Conservation (phyloP, 1,284 basidiomycete genomes). For the Inonotus hispidus region DNA sequence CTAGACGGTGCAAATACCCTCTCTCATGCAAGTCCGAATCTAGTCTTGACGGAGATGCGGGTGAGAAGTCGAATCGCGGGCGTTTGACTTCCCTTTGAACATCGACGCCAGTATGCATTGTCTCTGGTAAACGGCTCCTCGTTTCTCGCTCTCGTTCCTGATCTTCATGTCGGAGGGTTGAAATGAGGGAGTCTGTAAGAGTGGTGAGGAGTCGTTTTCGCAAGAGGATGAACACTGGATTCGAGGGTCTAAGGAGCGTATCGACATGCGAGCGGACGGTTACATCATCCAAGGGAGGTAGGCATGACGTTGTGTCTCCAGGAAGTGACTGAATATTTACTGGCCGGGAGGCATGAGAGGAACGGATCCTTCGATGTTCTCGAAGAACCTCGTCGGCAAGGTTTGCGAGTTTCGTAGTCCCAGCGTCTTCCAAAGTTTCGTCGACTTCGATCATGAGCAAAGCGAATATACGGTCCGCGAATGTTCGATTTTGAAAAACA, state of each 20-base stretch:
- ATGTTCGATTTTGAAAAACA: constrained; percentile 23
- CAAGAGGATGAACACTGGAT: constrained; percentile 62
- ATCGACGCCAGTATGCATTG: constrained; percentile 10
- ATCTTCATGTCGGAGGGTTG: constrained; percentile 8
- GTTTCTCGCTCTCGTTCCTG: neutral
- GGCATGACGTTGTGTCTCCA: neutral
- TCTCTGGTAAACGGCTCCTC: neutral
- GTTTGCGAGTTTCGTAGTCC: constrained; percentile 52
- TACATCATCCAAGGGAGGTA: neutral
- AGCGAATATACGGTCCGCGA: constrained; percentile 57
- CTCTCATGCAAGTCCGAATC: neutral
- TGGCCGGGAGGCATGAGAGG: constrained; percentile 32
- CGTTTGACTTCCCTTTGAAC: neutral
- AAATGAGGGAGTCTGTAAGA: constrained; percentile 34
- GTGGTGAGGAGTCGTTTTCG: constrained; percentile 44
- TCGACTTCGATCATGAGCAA: constrained; percentile 56
- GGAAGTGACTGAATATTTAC: neutral
- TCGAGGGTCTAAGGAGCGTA: constrained; percentile 45
- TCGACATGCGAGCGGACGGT: neutral
- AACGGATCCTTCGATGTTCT: constrained; percentile 24
- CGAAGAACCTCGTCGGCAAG: constrained; percentile 67
- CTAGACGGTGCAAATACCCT: neutral
- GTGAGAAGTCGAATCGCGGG: neutral
- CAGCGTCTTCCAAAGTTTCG: constrained; percentile 29
- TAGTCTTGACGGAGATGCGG: neutral